These are phyloP conservation scores for Prunus fruticosa DNA, from an alignment of 306 rosid genomes.

Conservation along the genomic window DNA sequence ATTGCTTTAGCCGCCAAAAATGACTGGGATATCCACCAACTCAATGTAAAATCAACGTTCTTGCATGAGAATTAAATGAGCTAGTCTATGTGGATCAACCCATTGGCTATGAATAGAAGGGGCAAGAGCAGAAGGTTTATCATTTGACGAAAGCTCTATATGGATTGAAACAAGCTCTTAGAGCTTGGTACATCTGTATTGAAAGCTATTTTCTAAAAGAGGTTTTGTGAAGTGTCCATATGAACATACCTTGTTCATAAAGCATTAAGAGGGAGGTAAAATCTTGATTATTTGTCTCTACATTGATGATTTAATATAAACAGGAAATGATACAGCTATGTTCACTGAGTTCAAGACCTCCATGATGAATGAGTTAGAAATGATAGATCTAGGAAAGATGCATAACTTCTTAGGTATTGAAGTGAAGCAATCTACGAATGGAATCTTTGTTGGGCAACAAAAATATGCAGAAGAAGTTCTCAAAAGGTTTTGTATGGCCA, in stretches of 20 bases:
- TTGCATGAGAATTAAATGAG: not conserved
- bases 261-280: not conserved
- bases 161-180: conserved; percentile 1
- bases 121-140: not conserved
- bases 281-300: not conserved
- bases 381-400: not conserved
- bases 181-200: not conserved
- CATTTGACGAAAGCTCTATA: conserved; percentile 5
- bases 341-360: not conserved
- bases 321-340: not conserved
- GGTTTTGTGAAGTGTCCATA: not conserved
- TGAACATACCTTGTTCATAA: conserved; percentile 1
- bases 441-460: not conserved
- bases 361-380: not conserved
- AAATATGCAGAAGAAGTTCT: not conserved
- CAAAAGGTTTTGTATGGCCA: not conserved
- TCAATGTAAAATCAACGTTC: not conserved
- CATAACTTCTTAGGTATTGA: not conserved
- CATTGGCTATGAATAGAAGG: not conserved
- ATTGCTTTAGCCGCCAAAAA: not conserved
- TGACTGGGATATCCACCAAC: not conserved
- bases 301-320: conserved; percentile 1
- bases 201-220: not conserved
- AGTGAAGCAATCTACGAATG: not conserved
- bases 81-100: conserved; percentile 4